Percentiles rank a stretch among this genome's conserved stretches.
phyloP scores from a whole-genome alignment of 2,329 filamentous ascomycete genomes.

The Alternaria arbusti region DNA sequence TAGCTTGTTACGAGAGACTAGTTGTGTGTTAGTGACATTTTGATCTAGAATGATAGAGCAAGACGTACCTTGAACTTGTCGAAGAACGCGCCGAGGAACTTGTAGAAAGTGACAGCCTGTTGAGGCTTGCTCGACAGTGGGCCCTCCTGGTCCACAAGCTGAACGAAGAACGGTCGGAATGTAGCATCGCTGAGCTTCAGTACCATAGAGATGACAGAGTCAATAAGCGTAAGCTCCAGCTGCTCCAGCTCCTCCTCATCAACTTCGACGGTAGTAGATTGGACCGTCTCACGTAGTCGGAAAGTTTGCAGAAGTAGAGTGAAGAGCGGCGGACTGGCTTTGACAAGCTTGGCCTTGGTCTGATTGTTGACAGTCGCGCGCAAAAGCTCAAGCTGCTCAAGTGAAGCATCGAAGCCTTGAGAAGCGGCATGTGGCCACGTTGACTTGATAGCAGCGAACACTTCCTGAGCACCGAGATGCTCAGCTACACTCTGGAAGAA shows the following conservation, averaged over 20 bases:
- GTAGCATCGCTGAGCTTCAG: slow-evolving; percentile 95
- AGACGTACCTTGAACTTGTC: slow-evolving; percentile 71
- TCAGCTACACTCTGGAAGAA: slow-evolving; percentile 78
- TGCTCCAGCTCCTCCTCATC: slow-evolving; percentile 60
- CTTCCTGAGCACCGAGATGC: slow-evolving; percentile 76
- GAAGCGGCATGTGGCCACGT: slow-evolving; percentile 72
- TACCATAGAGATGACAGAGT: slow-evolving; percentile 83
- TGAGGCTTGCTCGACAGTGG: slow-evolving; percentile 18
- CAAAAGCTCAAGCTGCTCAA: slow-evolving; percentile 73
- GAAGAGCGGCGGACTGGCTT: slow-evolving; percentile 74
- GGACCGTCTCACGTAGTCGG: slow-evolving; percentile 64
- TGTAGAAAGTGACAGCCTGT: slow-evolving; percentile 78
- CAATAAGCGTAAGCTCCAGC: slow-evolving; percentile 70
- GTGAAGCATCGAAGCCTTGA: slow-evolving; percentile 63
- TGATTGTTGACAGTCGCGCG: slow-evolving; percentile 76
- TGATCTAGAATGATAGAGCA: neutral
- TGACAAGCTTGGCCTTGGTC: slow-evolving; percentile 77
- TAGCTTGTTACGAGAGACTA: slow-evolving; percentile 92
- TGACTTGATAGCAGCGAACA: slow-evolving; percentile 74
- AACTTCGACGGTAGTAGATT: slow-evolving; percentile 50
- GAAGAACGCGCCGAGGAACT: slow-evolving; percentile 81
- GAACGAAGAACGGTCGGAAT: slow-evolving; percentile 89
- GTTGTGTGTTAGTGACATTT: slow-evolving; percentile 17
- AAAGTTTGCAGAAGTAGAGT: slow-evolving; percentile 63
- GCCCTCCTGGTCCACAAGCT: slow-evolving; percentile 78